These are phyloP conservation scores for Symbiodinium natans DNA, from an alignment of 73 alveolate species.

Conservation along the genomic window DNA sequence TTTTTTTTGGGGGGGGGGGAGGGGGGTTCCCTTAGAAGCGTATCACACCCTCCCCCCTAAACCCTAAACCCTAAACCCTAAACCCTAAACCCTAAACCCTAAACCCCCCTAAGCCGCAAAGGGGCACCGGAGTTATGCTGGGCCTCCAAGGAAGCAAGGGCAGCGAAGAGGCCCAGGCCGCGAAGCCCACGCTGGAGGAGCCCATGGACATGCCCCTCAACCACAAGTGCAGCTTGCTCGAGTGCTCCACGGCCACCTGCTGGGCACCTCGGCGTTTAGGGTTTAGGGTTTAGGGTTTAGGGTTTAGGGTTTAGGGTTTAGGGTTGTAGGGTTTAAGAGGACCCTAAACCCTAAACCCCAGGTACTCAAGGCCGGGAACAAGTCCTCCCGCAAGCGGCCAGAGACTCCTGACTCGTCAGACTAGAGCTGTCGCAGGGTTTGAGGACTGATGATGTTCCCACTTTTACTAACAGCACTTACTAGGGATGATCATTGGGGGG, in stretches of 20 bases:
- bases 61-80: too few species aligned
- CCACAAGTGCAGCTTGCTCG: slow-evolving; percentile 22
- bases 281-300: too few species aligned
- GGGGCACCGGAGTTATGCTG: neutral
- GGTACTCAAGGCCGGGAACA: neutral
- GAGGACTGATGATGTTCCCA: too few species aligned
- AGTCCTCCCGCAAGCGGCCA: neutral
- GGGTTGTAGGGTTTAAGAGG: neutral
- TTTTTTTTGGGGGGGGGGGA: too few species aligned
- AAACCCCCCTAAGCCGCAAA: neutral
- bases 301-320: too few species aligned
- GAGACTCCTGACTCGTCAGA: neutral
- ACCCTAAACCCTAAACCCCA: neutral
- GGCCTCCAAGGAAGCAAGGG: neutral
- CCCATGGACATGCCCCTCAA: slow-evolving; percentile 14
- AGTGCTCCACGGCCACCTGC: slow-evolving; percentile 23
- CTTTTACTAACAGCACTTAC: too few species aligned
- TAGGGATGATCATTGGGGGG: too few species aligned
- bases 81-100: neutral
- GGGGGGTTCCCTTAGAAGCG: too few species aligned
- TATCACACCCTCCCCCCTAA: too few species aligned
- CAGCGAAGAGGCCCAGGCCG: neutral
- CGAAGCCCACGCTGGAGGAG: neutral
- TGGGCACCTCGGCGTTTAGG: too few species aligned
- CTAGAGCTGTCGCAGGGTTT: slow-evolving; percentile 6